These are phyloP conservation scores for Pseudisothecium myosuroides DNA, from an alignment of 225 moss, liverwort and hornwort species.

Conservation along the genomic window DNA sequence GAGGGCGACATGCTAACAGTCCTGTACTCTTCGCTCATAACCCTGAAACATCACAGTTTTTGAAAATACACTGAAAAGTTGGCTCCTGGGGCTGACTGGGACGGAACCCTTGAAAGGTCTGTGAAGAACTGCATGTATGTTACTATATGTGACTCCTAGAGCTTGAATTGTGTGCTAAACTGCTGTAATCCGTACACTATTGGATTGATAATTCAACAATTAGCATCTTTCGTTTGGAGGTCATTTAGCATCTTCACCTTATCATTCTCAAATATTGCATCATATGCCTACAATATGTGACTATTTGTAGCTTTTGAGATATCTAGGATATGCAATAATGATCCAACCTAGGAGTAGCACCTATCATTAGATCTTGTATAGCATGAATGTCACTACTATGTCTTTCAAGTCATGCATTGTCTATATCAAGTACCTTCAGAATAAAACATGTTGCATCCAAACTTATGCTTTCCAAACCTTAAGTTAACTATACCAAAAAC, in stretches of 20 bases:
- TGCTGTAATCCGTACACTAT: not conserved
- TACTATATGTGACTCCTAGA: not conserved
- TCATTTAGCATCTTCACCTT: too few species aligned
- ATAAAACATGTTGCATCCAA: not conserved
- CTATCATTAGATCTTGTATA: not conserved
- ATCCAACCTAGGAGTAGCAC: not conserved
- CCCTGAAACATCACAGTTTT: not conserved
- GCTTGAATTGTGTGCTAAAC: not conserved
- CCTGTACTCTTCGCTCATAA: not conserved
- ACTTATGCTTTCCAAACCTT: not conserved
- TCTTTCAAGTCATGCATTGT: not conserved
- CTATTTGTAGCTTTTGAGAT: not conserved
- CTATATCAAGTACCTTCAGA: too few species aligned
- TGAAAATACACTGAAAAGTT: not conserved
- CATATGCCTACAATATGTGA: not conserved
- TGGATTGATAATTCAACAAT: not conserved
- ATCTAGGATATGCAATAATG: not conserved
- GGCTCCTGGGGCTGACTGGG: not conserved
- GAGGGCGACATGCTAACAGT: not conserved
- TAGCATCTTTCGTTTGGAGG: not conserved
- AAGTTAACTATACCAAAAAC: not conserved
- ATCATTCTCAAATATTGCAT: not conserved
- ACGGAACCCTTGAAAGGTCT: not conserved
- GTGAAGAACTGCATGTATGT: too few species aligned
- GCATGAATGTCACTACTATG: not conserved